phyloP scores from a whole-genome alignment of 2,329 filamentous ascomycete species.

The Sordariomycetes sp. region DNA sequence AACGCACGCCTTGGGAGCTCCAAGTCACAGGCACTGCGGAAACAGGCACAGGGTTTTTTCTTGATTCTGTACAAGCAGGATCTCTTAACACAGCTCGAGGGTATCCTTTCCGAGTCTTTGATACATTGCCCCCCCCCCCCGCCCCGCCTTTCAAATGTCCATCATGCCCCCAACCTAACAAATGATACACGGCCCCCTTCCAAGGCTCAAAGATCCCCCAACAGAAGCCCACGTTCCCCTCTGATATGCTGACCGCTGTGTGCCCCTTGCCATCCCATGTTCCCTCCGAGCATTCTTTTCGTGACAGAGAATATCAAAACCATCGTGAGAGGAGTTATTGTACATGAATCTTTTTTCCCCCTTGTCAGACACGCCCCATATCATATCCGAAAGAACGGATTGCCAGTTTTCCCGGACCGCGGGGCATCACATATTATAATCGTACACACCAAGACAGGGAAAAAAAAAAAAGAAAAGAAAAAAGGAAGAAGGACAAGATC shows the following conservation, averaged over 20 bases:
- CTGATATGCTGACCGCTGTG: not conserved
- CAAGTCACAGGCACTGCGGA: not conserved
- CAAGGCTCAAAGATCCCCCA: not conserved
- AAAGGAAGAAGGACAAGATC: not conserved
- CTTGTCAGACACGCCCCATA: not conserved
- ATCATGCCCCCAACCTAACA: not conserved
- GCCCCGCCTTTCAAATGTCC: not conserved
- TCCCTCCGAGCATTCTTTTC: not conserved
- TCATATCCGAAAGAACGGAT: not conserved
- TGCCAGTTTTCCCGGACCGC: not conserved
- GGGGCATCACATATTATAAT: conserved; percentile 4
- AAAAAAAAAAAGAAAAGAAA: not conserved
- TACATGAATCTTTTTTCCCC: not conserved
- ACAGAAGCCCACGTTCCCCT: not conserved
- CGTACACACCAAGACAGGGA: not conserved
- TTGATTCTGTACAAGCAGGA: no score
- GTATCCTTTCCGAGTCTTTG: not conserved
- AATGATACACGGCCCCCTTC: not conserved
- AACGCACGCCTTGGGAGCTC: not conserved
- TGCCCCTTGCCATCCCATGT: not conserved
- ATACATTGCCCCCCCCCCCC: no score
- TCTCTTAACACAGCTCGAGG: not conserved
- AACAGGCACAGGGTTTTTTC: not conserved
- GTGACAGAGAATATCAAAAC: not conserved
- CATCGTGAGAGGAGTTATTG: conserved; percentile 4